phyloP scores from a whole-genome alignment of 2,329 filamentous ascomycete species.

The Tolypocladium capitatum region DNA sequence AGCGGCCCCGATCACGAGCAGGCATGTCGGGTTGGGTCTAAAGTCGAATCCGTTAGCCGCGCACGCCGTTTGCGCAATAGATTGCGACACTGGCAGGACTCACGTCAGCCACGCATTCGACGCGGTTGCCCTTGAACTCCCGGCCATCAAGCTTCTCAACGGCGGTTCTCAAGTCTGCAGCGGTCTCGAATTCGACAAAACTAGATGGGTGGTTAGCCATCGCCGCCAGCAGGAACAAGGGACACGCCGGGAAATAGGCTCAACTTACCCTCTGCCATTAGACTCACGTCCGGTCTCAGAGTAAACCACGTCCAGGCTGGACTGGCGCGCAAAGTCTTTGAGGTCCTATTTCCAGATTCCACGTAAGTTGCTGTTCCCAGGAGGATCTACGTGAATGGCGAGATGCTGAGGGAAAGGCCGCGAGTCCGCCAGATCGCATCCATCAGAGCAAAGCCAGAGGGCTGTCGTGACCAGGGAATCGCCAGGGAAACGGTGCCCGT shows the following conservation, averaged over 20 bases:
- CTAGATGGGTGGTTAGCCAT: slow-evolving; percentile 29
- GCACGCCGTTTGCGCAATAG: not conserved
- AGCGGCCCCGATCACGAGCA: slow-evolving; percentile 57
- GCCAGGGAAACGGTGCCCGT: slow-evolving; percentile 9
- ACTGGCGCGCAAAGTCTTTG: slow-evolving; percentile 97
- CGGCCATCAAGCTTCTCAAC: slow-evolving; percentile 89
- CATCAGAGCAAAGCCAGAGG: slow-evolving; percentile 13
- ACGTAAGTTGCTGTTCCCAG: slow-evolving; percentile 66
- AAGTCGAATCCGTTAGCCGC: slow-evolving; percentile 7
- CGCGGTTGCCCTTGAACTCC: slow-evolving; percentile 82
- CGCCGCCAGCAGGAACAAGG: not conserved
- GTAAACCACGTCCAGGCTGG: slow-evolving; percentile 94
- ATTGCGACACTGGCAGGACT: not conserved
- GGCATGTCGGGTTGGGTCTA: slow-evolving; percentile 71
- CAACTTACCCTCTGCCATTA: slow-evolving; percentile 75
- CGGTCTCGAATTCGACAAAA: slow-evolving; percentile 96
- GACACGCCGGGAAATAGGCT: not conserved
- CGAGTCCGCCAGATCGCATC: slow-evolving; percentile 22
- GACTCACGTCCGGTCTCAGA: slow-evolving; percentile 89
- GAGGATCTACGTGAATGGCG: slow-evolving; percentile 15
- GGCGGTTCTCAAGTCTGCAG: slow-evolving; percentile 74
- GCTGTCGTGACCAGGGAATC: slow-evolving; percentile 2
- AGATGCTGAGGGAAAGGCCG: slow-evolving; percentile 16
- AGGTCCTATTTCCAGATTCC: slow-evolving; percentile 82
- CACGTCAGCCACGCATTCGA: slow-evolving; percentile 83